phyloP scores from a whole-genome alignment of 352 stramenopile genomes.

The Albugo candida region DNA sequence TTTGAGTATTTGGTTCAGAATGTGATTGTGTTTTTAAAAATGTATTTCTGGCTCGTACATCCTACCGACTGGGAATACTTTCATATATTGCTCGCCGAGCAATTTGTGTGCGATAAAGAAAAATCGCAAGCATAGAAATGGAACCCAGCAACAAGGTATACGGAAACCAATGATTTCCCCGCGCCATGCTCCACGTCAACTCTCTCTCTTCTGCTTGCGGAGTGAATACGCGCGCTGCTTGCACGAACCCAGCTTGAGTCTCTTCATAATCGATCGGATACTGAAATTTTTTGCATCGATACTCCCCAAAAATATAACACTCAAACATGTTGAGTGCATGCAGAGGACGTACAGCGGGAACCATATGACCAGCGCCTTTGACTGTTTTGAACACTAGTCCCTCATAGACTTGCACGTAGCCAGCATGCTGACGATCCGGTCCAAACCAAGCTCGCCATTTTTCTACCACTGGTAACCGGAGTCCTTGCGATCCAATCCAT shows the following conservation, averaged over 20 bases:
- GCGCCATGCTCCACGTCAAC: too few relatives aligned
- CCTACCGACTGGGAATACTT: too few relatives aligned
- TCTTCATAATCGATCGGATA: slow-evolving; percentile 34
- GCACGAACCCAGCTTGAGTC: slow-evolving; percentile 14
- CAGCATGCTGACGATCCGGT: slow-evolving; percentile 51
- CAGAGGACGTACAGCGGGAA: slow-evolving; percentile 13
- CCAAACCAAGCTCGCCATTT: slow-evolving; percentile 34
- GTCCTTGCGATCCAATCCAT: slow-evolving; percentile 34
- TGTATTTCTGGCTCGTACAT: too few relatives aligned
- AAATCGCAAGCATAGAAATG: too few relatives aligned
- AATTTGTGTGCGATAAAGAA: too few relatives aligned
- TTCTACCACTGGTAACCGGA: slow-evolving; percentile 19
- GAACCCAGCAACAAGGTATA: too few relatives aligned
- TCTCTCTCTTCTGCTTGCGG: too few relatives aligned
- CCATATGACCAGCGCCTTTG: slow-evolving; percentile 81
- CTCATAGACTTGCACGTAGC: slow-evolving; percentile 66
- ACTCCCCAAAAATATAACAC: slow-evolving; percentile 6
- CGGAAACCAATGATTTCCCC: too few relatives aligned
- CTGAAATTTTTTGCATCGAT: slow-evolving; percentile 22
- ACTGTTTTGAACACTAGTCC: slow-evolving; percentile 79
- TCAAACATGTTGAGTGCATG: slow-evolving; percentile 11
- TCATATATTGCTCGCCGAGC: too few relatives aligned
- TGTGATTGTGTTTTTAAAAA: too few relatives aligned
- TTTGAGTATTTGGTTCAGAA: too few relatives aligned
- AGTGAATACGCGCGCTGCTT: too few relatives aligned